These are phyloP conservation scores for Boletellus deceptivus DNA, from an alignment of 1,284 basidiomycete species.

Conservation along the genomic window DNA sequence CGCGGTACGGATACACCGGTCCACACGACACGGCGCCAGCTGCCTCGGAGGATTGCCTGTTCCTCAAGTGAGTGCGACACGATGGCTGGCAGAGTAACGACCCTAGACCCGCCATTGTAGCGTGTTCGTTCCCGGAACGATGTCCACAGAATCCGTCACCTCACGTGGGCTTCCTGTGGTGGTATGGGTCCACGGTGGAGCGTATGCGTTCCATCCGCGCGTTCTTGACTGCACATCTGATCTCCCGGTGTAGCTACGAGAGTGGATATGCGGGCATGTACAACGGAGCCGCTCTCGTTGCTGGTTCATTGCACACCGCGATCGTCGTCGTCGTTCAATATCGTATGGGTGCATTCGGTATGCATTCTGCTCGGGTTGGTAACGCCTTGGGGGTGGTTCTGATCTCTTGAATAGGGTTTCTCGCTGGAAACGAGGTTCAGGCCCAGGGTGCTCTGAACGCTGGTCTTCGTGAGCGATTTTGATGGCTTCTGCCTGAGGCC, in stretches of 20 bases:
- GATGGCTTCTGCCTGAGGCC: too few species aligned
- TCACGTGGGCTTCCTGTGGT: conserved; percentile 13
- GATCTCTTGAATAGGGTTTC: conserved; percentile 18
- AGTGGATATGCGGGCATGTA: conserved; percentile 7
- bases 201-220: conserved; percentile 4
- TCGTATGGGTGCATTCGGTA: conserved; percentile 34
- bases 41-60: conserved; percentile 20
- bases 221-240: not conserved
- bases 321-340: conserved; percentile 42
- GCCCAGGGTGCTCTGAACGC: conserved; percentile 31
- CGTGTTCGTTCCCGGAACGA: conserved; percentile 14
- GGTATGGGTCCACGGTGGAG: conserved; percentile 25
- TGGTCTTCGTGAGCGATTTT: conserved; percentile 28
- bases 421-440: conserved; percentile 29
- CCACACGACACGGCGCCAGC: not conserved
- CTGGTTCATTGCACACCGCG: conserved; percentile 25
- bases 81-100: not conserved
- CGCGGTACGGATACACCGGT: not conserved
- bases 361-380: too few species aligned
- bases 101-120: not conserved
- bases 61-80: conserved; percentile 19
- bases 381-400: too few species aligned
- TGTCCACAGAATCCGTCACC: not conserved
- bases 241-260: conserved; percentile 4
- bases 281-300: conserved; percentile 17